A percentile compares a stretch with the other conserved stretches of the same genome.
phyloP scores from a whole-genome alignment of 2,329 filamentous ascomycete genomes.

The Sporothrix luriei region DNA sequence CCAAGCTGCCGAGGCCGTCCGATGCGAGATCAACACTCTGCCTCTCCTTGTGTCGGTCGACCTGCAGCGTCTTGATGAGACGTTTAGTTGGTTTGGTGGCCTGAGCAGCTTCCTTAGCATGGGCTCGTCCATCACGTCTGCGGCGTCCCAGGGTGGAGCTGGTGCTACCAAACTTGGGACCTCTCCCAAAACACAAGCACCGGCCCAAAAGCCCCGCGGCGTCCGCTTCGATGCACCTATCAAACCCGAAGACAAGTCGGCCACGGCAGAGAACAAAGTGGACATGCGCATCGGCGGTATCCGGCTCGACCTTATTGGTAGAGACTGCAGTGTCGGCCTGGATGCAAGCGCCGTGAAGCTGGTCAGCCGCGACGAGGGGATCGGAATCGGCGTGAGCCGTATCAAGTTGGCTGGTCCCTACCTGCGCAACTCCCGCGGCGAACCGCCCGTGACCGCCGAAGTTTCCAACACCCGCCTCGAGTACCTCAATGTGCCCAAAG shows the following conservation, averaged over 20 bases:
- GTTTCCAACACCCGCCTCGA: conserved; percentile 70
- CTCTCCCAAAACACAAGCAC: conserved; percentile 42
- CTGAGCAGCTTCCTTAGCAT: conserved; percentile 89
- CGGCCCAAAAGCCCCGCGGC: conserved; percentile 53
- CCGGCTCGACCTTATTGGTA: conserved; percentile 74
- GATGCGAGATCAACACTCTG: conserved; percentile 71
- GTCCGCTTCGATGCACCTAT: conserved; percentile 58
- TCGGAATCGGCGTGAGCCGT: conserved; percentile 74
- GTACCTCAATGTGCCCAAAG: conserved; percentile 71
- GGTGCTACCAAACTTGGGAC: conserved; percentile 32
- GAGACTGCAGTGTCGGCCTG: conserved; percentile 71
- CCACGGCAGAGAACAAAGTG: conserved; percentile 63
- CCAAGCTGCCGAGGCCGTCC: conserved; percentile 49
- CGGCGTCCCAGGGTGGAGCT: conserved; percentile 53
- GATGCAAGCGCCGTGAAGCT: conserved; percentile 82
- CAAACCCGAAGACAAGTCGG: conserved; percentile 53
- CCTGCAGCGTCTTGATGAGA: conserved; percentile 79
- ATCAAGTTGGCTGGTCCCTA: conserved; percentile 75
- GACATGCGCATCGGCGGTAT: conserved; percentile 77
- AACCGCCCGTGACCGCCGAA: conserved; percentile 64
- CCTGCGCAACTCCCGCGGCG: conserved; percentile 53
- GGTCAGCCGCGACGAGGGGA: conserved; percentile 70
- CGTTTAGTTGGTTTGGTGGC: conserved; percentile 85
- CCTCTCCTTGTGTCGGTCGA: conserved; percentile 77
- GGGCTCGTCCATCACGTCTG: conserved; percentile 79